Base-by-base conservation (phyloP, 257 asterid species). In the Gentiana dahurica region DNA sequence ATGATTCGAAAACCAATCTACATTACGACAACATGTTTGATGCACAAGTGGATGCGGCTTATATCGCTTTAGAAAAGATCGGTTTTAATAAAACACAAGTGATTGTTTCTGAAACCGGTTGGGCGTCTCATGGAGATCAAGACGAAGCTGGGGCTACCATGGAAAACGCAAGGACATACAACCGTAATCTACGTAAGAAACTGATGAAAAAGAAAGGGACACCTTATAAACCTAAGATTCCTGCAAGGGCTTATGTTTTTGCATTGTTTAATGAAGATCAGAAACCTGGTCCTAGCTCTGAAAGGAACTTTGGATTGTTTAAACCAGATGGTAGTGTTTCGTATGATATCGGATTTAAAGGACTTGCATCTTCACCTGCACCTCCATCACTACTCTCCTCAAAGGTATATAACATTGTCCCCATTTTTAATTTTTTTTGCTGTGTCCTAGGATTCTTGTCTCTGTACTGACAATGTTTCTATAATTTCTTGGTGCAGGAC, bases 1-100 rank as follows among this genome's bases (percentile, higher is more conserved):
- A 75, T 3, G 93, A 87, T 49, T 55, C 75, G 0, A 80, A 74
- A 43, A 82, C 93, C 0, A 77, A 71, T 43, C 61, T 87, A 36
- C 96, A 80, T 58, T 87, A 88, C 7, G 90, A 88, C 53, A 85
- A 80, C 73, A 85, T 88, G 95, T 85, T 85, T 8, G 95, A 82
- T n/a, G 96, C 96, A 7, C 68, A 61, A 74, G 67, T 88, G 10
- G 96, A 88, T 59, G 96, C 96, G 0, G 58, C 95, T 0, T 85
- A 88, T 13, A 79, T 73, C 1, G 96, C 95, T 2, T 46, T 88
- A 56, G 95, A 88, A 64, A 85, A 88, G 72, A 67, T 53, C 1
- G 87, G 87, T 2, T 82, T 65, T 6, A 62, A 44, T 12, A 71
- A 67, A 55, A 85, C 82, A 90, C 80, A 76, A 6, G 96, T 85